Evolutionary conservation across 2,329 filamentous ascomycete species (phyloP).

Genomic region (Paracorniculantispora psalliotae): DNA sequence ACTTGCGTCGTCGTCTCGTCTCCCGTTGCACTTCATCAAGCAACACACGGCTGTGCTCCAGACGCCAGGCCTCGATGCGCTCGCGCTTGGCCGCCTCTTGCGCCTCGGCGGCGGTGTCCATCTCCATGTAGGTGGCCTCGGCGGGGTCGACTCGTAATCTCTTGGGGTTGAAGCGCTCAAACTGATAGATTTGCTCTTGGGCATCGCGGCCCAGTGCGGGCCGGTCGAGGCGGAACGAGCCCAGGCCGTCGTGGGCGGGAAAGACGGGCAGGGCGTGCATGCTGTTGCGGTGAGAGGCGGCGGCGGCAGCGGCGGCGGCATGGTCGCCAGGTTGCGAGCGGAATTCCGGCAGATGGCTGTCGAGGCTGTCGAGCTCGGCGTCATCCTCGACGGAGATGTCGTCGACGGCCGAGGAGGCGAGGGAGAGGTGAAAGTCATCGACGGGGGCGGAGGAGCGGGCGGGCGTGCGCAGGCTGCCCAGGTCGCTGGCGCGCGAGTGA

Average conservation of each 20-base stretch:
- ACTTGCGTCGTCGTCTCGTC: conserved; percentile 64
- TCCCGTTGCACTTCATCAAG: conserved; percentile 87
- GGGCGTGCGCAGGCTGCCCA: conserved; percentile 70
- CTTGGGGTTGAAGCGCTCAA: conserved; percentile 77
- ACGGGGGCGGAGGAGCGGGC: conserved; percentile 56
- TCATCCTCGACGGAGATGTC: conserved; percentile 54
- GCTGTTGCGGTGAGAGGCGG: conserved; percentile 21
- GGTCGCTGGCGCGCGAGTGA: conserved; percentile 70
- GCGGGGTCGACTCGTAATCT: conserved; percentile 52
- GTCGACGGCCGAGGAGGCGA: conserved; percentile 33
- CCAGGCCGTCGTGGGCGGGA: conserved; percentile 88
- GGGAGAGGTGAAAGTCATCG: conserved; percentile 37
- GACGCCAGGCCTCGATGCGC: conserved; percentile 84
- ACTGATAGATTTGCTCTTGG: conserved; percentile 83
- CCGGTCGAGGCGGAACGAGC: conserved; percentile 69
- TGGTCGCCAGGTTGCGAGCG: conserved; percentile 50
- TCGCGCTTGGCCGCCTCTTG: conserved; percentile 70
- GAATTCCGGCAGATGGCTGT: conserved; percentile 87
- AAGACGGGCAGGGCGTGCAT: conserved; percentile 60
- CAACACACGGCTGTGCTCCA: conserved; percentile 83
- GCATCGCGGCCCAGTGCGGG: conserved; percentile 50
- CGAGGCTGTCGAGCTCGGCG: conserved; percentile 83
- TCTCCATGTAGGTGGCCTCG: conserved; percentile 43
- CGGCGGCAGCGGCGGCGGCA: too few species aligned
- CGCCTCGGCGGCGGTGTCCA: background rate